Evolutionary conservation across 2,329 filamentous ascomycete species (phyloP).

Genomic region (Fusarium tanahbumbuense): DNA sequence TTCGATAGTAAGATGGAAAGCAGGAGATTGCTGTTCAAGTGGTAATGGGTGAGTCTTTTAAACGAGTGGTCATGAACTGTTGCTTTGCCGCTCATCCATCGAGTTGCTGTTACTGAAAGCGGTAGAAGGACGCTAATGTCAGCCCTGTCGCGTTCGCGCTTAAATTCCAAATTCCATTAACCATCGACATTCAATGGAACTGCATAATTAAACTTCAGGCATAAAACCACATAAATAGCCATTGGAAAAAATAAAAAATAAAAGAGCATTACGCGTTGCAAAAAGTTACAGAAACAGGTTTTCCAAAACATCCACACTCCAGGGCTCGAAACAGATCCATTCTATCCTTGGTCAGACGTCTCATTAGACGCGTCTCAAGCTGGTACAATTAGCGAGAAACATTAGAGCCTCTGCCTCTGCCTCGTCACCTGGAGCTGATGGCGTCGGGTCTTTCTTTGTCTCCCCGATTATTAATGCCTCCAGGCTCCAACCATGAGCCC

Average conservation of each 20-base stretch:
- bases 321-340: constrained; percentile 31
- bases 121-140: constrained; percentile 15
- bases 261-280: constrained; percentile 15
- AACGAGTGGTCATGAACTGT: constrained; percentile 9
- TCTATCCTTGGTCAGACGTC: constrained; percentile 11
- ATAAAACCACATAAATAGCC: constrained; percentile 5
- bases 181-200: neutral
- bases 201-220: constrained; percentile 27
- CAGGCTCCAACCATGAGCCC: neutral
- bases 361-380: constrained; percentile 30
- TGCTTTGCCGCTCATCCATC: neutral
- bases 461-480: neutral
- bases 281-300: constrained; percentile 14
- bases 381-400: constrained; percentile 29
- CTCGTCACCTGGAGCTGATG: constrained; percentile 1
- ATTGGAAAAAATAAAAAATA: neutral
- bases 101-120: constrained; percentile 11
- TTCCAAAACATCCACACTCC: constrained; percentile 17
- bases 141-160: constrained; percentile 27
- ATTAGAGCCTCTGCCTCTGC: constrained; percentile 13
- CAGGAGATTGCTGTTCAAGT: neutral
- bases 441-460: neutral
- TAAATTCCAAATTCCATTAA: constrained; percentile 2
- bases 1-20: constrained; percentile 1
- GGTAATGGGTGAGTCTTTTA: neutral